Conservation (phyloP, 495 filamentous ascomycete species). For the Choiromyces venosus region DNA sequence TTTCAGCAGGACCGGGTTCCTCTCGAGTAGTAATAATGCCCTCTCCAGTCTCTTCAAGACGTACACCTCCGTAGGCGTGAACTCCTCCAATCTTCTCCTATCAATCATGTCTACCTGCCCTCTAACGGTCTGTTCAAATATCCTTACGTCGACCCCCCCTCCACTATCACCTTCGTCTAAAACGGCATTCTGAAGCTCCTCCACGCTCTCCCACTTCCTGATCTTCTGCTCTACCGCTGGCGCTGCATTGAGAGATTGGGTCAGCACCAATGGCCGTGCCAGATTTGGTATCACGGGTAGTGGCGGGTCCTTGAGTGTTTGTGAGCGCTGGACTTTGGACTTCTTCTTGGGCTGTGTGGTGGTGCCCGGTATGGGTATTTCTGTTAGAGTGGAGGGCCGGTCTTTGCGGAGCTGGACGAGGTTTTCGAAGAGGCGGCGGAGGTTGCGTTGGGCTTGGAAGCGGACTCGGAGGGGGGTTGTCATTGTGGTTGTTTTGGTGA, state of each 20-base stretch:
- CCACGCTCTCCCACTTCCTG: background rate
- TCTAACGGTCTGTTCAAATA: constrained; percentile 19
- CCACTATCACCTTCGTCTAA: background rate
- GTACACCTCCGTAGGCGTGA: background rate
- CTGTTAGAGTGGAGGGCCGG: constrained; percentile 20
- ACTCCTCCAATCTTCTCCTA: background rate
- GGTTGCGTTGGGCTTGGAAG: constrained; percentile 18
- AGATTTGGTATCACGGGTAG: constrained; percentile 13
- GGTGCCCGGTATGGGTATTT: constrained; percentile 9
- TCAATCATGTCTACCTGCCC: background rate
- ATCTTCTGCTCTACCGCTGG: constrained; percentile 13
- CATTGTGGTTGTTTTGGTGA: background rate
- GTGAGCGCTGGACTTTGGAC: background rate
- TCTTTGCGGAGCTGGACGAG: constrained; percentile 18
- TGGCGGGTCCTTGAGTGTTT: background rate
- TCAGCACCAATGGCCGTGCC: background rate
- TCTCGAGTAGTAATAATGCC: constrained; percentile 22
- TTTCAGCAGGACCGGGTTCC: constrained; percentile 17
- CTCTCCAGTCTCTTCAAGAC: constrained; percentile 5
- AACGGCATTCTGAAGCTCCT: background rate
- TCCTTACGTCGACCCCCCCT: constrained; percentile 21
- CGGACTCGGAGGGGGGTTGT: constrained; percentile 7
- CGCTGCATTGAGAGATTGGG: constrained; percentile 17
- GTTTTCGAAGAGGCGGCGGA: constrained; percentile 31
- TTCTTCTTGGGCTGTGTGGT: constrained; percentile 4